Conservation (phyloP, 192 early-diverging fungal species). For the Backusella australiensis region DNA sequence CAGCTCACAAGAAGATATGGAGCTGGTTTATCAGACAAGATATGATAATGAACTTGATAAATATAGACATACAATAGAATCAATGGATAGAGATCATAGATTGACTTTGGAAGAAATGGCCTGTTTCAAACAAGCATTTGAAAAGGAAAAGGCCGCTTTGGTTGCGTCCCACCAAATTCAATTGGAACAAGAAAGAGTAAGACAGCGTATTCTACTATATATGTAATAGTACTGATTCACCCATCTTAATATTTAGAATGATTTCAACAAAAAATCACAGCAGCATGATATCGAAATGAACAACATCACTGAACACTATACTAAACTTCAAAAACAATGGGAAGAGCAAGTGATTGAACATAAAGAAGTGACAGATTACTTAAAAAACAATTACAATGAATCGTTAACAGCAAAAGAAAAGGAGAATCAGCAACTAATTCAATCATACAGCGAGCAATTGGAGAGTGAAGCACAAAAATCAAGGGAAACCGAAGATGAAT, state of each 20-base stretch:
- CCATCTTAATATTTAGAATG: neutral
- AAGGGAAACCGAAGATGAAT: neutral
- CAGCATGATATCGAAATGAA: neutral
- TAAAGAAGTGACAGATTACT: neutral
- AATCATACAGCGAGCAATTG: neutral
- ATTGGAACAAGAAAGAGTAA: neutral
- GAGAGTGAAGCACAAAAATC: neutral
- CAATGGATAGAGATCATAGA: neutral
- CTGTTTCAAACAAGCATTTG: constrained; percentile 7
- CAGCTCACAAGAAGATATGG: constrained; percentile 2
- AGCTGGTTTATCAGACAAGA: neutral
- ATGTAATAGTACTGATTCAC: neutral
- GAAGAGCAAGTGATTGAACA: neutral
- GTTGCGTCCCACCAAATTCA: neutral
- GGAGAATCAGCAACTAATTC: neutral
- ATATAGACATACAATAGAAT: constrained; percentile 5
- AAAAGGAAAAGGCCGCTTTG: neutral
- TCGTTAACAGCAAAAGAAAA: neutral
- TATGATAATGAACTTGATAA: neutral
- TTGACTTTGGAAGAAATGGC: constrained; percentile 1
- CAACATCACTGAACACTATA: neutral
- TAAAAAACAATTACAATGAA: neutral
- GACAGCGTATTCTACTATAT: neutral
- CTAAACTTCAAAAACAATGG: neutral
- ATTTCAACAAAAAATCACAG: neutral